A percentile compares a stretch with the other conserved stretches of the same genome.
phyloP scores from a whole-genome alignment of 1,284 basidiomycete genomes.

The Ganoderma leucocontextum region DNA sequence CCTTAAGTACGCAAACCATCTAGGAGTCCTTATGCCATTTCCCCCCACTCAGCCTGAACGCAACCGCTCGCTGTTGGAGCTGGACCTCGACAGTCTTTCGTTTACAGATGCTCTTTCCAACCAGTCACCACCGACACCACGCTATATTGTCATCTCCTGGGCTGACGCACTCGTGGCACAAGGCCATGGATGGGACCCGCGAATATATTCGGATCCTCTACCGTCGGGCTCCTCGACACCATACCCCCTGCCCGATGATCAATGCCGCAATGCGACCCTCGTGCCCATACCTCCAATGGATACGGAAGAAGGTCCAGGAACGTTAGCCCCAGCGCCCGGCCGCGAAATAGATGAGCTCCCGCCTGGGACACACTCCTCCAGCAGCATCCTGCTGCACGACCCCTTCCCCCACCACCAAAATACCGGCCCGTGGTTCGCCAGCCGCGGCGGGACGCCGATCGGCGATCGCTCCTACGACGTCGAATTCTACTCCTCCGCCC shows the following conservation, averaged over 20 bases:
- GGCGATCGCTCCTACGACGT: constrained; percentile 6
- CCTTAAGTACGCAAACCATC: background rate
- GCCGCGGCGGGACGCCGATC: constrained; percentile 3
- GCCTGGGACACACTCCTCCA: constrained; percentile 6
- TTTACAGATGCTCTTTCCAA: background rate
- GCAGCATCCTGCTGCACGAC: constrained; percentile 5
- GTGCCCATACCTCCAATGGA: background rate
- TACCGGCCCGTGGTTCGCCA: constrained; percentile 5
- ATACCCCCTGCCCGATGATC: background rate
- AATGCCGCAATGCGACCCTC: background rate
- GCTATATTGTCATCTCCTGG: background rate
- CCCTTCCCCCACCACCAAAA: constrained; percentile 4
- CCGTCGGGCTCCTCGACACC: background rate
- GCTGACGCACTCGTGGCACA: background rate
- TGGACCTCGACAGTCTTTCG: background rate
- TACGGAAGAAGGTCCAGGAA: too few relatives aligned
- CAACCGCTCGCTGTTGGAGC: background rate
- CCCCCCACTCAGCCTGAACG: background rate
- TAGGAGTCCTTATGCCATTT: constrained; percentile 3
- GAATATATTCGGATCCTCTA: constrained; percentile 6
- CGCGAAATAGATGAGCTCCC: background rate
- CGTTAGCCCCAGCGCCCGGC: background rate
- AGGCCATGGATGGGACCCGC: constrained; percentile 3
- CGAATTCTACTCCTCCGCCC: constrained; percentile 5
- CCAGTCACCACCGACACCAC: background rate